phyloP scores from a whole-genome alignment of 345 rosid genomes.

The Linum tenue region DNA sequence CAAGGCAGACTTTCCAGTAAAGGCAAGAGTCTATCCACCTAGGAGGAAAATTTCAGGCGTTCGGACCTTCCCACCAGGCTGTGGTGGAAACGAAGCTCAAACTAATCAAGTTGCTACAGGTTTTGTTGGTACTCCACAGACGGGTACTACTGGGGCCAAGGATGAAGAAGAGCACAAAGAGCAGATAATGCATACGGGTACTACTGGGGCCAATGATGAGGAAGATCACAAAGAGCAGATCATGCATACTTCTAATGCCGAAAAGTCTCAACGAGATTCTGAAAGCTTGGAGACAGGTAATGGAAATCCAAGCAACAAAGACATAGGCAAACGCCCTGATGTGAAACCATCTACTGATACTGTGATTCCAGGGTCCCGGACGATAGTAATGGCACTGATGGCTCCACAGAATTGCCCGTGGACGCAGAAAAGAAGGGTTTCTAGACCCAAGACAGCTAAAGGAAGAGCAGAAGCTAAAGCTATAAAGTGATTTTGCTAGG shows the following conservation, averaged over 20 bases:
- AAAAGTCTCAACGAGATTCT: background rate
- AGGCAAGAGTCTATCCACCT: background rate
- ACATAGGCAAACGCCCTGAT: background rate
- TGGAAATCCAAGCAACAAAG: background rate
- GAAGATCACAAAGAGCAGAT: background rate
- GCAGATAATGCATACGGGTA: background rate
- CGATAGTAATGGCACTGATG: conserved; percentile 4
- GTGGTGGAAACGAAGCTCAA: background rate
- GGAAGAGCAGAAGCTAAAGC: conserved; percentile 2
- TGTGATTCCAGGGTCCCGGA: background rate
- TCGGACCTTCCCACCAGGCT: background rate
- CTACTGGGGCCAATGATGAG: background rate
- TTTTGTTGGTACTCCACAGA: no score
- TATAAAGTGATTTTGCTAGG: conserved; percentile 1
- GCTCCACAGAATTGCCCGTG: conserved; percentile 10
- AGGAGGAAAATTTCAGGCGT: background rate
- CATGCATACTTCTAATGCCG: background rate
- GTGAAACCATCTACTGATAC: background rate
- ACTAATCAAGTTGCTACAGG: background rate
- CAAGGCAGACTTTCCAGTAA: background rate
- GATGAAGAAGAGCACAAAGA: background rate
- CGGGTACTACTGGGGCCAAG: background rate
- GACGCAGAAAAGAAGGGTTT: background rate
- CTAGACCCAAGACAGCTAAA: background rate
- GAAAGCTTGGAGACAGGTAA: background rate